Evolutionary conservation across 2,329 filamentous ascomycete genomes (phyloP), one percentile per base, ranked within the genome.

Genomic region (Sodiomyces alkalinus): DNA sequence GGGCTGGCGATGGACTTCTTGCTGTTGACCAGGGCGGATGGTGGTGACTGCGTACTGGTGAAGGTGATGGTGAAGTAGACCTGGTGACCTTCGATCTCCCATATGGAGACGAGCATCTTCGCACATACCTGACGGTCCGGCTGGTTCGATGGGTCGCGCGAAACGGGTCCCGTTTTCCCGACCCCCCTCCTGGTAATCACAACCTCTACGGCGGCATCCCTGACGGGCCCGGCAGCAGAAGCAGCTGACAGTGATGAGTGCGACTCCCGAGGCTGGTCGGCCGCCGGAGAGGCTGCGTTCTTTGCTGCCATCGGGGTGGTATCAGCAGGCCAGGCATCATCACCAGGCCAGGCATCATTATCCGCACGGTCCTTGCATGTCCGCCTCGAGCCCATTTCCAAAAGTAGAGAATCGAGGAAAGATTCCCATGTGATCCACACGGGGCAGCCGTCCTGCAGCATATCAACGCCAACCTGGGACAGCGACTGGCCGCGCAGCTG

Each of bases 101-200:
- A 86, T 6, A 80, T 67, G 1, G 74, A 79, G 14, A 85, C 69
- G 26, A 83, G 80, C 74, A 85, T 80, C 38, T 75, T 77, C 14
- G 79, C 74, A 36, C 69, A 68, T 0, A 70, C 50, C 40, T 57
- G 58, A 27, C 47, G 50, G 14, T 54, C 49, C 6, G 46, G 49
- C 12, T 48, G 47, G 34, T 52, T 54, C 7, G 47, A 43, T 32
- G 49, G 51, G 20, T 45, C 42, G 16, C 42, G 46, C 14, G 42
- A 40, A 13, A 53, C 49, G 15, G 53, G 46, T 1, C 39, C 51
- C 6, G 60, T 45, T 30, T 56, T 56, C 28, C 53, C 48, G 12
- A 58, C 44, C 19, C 52, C 49, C 27, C 60, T 56, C 8, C 64
- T 60, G 10, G 68, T 63, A 25, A 83, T 63, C 17, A 80, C 55